Evolutionary conservation across 441 rosid genomes (phyloP), one percentile per base, ranked within the genome.

Genomic region (Daphne laureola): DNA sequence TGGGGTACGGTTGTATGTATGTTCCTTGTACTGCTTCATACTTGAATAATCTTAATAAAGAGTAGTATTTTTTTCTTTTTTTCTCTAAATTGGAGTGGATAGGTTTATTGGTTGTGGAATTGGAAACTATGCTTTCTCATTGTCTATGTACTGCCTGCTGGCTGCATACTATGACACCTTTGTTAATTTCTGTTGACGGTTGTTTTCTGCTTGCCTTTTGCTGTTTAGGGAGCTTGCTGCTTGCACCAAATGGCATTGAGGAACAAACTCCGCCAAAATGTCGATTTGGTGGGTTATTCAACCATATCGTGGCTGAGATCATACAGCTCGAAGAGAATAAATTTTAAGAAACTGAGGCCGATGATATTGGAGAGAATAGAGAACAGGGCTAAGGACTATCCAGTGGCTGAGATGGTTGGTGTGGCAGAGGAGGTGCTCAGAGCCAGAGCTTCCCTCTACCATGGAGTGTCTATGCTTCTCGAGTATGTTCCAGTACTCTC

Each of bases 361-460:
- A 79, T 88, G 89, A 84, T 88, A 64, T 63, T 68, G 12, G 67
- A 75, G 59, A 74, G 94, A 70, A 78, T 92, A 9, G 76, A 92
- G 64, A 67, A 74, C 18, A 72, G 92, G 59, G 85, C 82, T 7
- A 77, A 82, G 79, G 77, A 78, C 9, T 84, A 79, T 57, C 95
- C 90, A 3, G 23, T 86, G 43, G 58, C 40, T 8, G 62, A 54
- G 43, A 71, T 79, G 80, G 71, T 82, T 58, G 94, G 91, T 0
- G 74, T 86, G 13, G 91, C 96, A 1, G 46, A 62, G 44, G 85
- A 84, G 46, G 82, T 89, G 27, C 82, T 88, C 42, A 43, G 50
- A 17, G 76, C 82, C 43, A 77, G 96, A 73, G 49, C 49, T 54
- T 23, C 67, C 36, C 83, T 88, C 43, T 50, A 72, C 52, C 79